phyloP scores from a whole-genome alignment of 768 basidiomycete genomes.

The Phylloporus arenicola region DNA sequence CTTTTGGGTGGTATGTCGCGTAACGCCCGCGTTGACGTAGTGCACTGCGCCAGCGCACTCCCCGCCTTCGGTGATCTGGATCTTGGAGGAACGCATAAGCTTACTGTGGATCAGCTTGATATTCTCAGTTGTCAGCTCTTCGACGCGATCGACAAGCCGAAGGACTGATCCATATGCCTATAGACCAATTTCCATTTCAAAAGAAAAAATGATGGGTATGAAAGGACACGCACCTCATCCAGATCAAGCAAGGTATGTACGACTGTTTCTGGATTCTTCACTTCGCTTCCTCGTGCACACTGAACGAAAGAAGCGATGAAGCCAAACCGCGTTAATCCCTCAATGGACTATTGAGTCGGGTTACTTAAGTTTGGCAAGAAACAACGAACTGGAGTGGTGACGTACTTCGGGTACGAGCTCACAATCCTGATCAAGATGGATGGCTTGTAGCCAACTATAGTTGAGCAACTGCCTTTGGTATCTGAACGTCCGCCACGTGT shows the following conservation, averaged over 20 bases:
- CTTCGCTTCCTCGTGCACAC: slow-evolving; percentile 20
- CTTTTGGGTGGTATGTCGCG: slow-evolving; percentile 25
- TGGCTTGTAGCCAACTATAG: slow-evolving; percentile 27
- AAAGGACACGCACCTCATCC: slow-evolving; percentile 18
- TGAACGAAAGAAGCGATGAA: slow-evolving; percentile 21
- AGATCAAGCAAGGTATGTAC: slow-evolving; percentile 19
- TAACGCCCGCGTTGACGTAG: slow-evolving; percentile 28
- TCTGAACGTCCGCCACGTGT: slow-evolving; percentile 19
- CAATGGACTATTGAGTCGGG: slow-evolving; percentile 17
- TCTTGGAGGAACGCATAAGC: slow-evolving; percentile 29
- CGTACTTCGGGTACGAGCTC: slow-evolving; percentile 18
- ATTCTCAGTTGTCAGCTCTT: slow-evolving; percentile 23
- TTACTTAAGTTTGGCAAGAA: not conserved
- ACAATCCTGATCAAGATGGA: slow-evolving; percentile 26
- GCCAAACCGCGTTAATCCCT: slow-evolving; percentile 24
- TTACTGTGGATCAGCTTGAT: slow-evolving; percentile 28
- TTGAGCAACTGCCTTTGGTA: slow-evolving; percentile 28
- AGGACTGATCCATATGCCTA: slow-evolving; percentile 25
- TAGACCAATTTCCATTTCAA: not conserved
- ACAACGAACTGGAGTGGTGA: not conserved
- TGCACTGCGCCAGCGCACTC: slow-evolving; percentile 10
- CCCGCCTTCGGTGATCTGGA: slow-evolving; percentile 18
- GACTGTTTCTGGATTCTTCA: slow-evolving; percentile 22
- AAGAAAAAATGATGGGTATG: not conserved
- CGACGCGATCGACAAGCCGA: slow-evolving; percentile 20